phyloP scores from a whole-genome alignment of 192 early-diverging fungal species.

The Backusella liffmaniae region DNA sequence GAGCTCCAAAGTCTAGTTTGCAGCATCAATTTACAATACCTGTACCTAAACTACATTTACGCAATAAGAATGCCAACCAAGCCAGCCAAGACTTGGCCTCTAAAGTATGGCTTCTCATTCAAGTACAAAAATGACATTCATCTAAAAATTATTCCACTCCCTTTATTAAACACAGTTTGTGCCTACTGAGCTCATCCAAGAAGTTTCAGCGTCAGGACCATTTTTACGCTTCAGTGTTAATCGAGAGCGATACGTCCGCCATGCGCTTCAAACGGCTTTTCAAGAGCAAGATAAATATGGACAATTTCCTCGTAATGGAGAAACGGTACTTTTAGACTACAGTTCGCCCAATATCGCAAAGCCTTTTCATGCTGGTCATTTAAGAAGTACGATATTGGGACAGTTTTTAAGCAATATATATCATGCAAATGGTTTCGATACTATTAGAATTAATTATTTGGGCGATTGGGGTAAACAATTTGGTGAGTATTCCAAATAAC shows the following conservation, averaged over 20 bases:
- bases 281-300: constrained; percentile 52
- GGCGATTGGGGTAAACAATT: constrained; percentile 99
- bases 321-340: constrained; percentile 85
- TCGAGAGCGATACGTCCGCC: constrained; percentile 43
- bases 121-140: neutral
- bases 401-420: constrained; percentile 81
- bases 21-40: constrained; percentile 23
- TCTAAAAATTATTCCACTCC: neutral
- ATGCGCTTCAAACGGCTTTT: constrained; percentile 53
- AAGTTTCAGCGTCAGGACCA: constrained; percentile 51
- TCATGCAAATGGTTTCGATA: constrained; percentile 77
- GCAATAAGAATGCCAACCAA: neutral
- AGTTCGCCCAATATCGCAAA: constrained; percentile 97
- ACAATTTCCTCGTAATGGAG: constrained; percentile 55
- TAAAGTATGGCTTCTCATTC: neutral
- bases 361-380: constrained; percentile 95
- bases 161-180: constrained; percentile 37
- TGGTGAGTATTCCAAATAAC: constrained; percentile 47
- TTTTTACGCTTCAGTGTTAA: constrained; percentile 70
- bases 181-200: constrained; percentile 45
- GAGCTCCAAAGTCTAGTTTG: constrained; percentile 16
- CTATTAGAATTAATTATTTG: constrained; percentile 89
- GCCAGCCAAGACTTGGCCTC: constrained; percentile 12
- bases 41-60: constrained; percentile 13
- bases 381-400: constrained; percentile 95